Base-by-base conservation (phyloP, 2,329 filamentous ascomycete species). In the Paramyrothecium roridum region DNA sequence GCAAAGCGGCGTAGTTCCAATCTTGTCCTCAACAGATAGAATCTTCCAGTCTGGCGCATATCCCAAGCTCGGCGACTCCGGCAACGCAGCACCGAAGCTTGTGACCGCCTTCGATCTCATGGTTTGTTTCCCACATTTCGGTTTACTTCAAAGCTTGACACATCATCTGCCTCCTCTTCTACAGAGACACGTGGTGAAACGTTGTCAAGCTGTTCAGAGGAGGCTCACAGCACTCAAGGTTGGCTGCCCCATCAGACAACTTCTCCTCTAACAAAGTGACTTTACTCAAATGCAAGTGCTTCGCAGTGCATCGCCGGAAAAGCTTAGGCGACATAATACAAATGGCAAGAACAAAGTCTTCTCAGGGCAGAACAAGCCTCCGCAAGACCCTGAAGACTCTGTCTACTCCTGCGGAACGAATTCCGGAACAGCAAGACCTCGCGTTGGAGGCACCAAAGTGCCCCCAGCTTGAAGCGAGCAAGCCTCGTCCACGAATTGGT, bases 261-360 rank as follows among this genome's bases (percentile, higher is more conserved):
- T 30, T 4, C 26, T 30, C 26, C 12, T n/a, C 2, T 22, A 20
- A n/a, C 19, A 47, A n/a, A 19, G 11, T 22, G 22, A 47, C 12
- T 10, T 30, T 3, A 40, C 17, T 17, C 45, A 43, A 19, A 37
- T 16, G 3, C 22, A 20, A 8, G 13, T 34, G 13, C 30, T 21
- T 40, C 12, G 30, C 21, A 30, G 52, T 63, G 20, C 58, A 57
- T 48, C 63, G 63, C 13, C 63, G 64, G 19, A 62, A 61, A 53
- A 70, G 65, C 47, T 59, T 72, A n/a, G 64, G 64, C 43, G 64
- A 65, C 54, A 61, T 66, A 30, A 66, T 72, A 52, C 62, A 64
- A 3, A 61, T 61, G 50, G 63, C 68, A 54, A 67, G 56, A 54
- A 53, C 59, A 8, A 68, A 63, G 58, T 67, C 59, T 57, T 63